phyloP scores from a whole-genome alignment of 2,329 filamentous ascomycete species.

The Hypomyces perniciosus region DNA sequence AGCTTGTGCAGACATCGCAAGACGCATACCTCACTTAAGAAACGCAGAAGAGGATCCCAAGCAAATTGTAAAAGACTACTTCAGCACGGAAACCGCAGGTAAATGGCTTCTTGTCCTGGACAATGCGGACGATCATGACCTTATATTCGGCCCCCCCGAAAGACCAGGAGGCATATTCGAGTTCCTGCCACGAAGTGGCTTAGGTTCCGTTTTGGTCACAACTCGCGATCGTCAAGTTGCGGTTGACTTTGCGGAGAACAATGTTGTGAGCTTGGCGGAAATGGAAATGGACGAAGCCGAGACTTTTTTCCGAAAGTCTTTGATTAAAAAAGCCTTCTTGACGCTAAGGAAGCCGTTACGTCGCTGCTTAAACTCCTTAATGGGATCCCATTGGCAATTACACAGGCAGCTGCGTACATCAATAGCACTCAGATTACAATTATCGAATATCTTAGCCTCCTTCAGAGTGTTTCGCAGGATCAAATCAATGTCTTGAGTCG shows the following conservation, averaged over 20 bases:
- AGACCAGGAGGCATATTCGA: constrained; percentile 17
- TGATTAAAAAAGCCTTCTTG: constrained; percentile 10
- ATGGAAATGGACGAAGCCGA: constrained; percentile 26
- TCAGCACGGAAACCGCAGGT: constrained; percentile 19
- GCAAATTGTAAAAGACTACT: constrained; percentile 47
- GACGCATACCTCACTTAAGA: constrained; percentile 21
- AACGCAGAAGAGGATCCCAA: constrained; percentile 43
- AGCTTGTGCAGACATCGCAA: constrained; percentile 27
- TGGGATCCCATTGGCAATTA: constrained; percentile 35
- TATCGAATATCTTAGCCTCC: constrained; percentile 24
- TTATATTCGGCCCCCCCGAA: constrained; percentile 16
- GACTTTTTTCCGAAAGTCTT: constrained; percentile 20
- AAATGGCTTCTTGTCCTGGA: constrained; percentile 20
- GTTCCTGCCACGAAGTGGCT: constrained; percentile 25
- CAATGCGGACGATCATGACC: constrained; percentile 32
- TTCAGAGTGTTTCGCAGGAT: constrained; percentile 23
- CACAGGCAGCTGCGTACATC: constrained; percentile 34
- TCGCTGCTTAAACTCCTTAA: constrained; percentile 28
- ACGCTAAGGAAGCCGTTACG: not conserved
- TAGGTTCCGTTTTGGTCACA: constrained; percentile 29
- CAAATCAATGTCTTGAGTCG: constrained; percentile 24
- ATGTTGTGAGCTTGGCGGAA: constrained; percentile 22
- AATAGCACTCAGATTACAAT: constrained; percentile 22
- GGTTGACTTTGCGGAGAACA: constrained; percentile 18
- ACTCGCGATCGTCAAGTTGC: constrained; percentile 27